phyloP scores from a whole-genome alignment of 139 green algal species.

The Edaphochlamys debaryana region DNA sequence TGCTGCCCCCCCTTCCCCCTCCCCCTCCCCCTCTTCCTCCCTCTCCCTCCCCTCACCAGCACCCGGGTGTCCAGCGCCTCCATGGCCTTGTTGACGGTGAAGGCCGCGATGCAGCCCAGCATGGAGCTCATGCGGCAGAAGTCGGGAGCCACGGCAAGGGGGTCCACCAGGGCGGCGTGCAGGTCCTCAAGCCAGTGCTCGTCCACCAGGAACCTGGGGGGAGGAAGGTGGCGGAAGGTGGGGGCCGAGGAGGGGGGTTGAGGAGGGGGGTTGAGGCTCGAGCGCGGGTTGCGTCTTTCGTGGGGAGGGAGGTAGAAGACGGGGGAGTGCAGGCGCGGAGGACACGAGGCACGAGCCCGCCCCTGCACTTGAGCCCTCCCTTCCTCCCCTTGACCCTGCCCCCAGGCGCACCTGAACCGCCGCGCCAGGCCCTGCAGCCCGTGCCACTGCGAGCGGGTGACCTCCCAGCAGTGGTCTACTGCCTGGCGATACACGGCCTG shows the following conservation, averaged over 20 bases:
- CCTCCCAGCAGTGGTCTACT: conserved; percentile 24
- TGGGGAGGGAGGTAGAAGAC: too few species aligned
- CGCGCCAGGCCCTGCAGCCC: conserved; percentile 29
- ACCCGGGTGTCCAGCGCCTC: conserved; percentile 36
- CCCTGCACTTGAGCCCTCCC: neutral
- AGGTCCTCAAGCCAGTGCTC: conserved; percentile 38
- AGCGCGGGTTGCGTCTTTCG: neutral
- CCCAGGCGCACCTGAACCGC: conserved; percentile 29
- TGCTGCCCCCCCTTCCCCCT: too few species aligned
- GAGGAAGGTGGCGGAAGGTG: neutral
- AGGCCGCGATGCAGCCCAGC: conserved; percentile 25
- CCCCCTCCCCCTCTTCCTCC: too few species aligned
- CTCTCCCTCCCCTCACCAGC: conserved; percentile 13
- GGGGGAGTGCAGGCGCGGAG: too few species aligned
- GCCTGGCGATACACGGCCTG: conserved; percentile 36
- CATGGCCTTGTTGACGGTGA: conserved; percentile 21
- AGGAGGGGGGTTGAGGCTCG: neutral
- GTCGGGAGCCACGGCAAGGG: conserved; percentile 8
- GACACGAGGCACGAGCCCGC: too few species aligned
- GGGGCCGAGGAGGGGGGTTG: neutral
- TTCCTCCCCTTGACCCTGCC: neutral
- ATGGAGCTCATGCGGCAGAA: conserved; percentile 19
- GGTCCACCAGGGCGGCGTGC: conserved; percentile 11
- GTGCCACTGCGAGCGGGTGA: conserved; percentile 41
- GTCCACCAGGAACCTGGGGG: conserved; percentile 30